Evolutionary conservation across 1,139 yeast species (phyloP).

Genomic region (Blastobotrys persicus): DNA sequence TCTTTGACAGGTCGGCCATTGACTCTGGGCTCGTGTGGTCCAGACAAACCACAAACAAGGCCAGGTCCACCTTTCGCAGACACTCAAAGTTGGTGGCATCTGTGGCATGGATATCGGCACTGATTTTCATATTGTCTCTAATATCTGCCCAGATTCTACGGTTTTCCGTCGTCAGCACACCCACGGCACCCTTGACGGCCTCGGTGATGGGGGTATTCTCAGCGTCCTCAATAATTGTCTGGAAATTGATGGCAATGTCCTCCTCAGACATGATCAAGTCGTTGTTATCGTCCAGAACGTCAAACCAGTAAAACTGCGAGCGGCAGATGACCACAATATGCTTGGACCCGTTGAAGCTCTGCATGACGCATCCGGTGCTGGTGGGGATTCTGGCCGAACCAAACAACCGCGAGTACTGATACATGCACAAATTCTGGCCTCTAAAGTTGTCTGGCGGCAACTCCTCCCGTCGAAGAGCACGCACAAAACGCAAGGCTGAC

Average conservation of each 20-base stretch:
- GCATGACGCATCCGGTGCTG: slow-evolving; percentile 77
- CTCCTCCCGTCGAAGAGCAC: slow-evolving; percentile 73
- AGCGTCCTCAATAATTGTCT: slow-evolving; percentile 73
- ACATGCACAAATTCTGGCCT: slow-evolving; percentile 76
- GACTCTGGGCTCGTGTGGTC: slow-evolving; percentile 73
- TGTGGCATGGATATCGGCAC: slow-evolving; percentile 37
- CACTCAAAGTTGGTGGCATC: slow-evolving; percentile 57
- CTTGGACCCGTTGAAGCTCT: slow-evolving; percentile 68
- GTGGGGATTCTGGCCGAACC: slow-evolving; percentile 88
- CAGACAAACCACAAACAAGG: slow-evolving; percentile 75
- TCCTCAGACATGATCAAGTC: slow-evolving; percentile 69
- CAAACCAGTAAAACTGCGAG: slow-evolving; percentile 92
- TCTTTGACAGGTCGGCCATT: slow-evolving; percentile 67
- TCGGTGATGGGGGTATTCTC: slow-evolving; percentile 57
- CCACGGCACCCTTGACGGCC: slow-evolving; percentile 79
- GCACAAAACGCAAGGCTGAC: slow-evolving; percentile 72
- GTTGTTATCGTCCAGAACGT: slow-evolving; percentile 71
- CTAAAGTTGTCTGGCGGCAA: slow-evolving; percentile 70
- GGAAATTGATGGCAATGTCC: slow-evolving; percentile 71
- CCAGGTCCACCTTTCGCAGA: slow-evolving; percentile 70
- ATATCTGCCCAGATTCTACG: slow-evolving; percentile 81
- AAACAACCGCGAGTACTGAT: slow-evolving; percentile 79
- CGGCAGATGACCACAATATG: slow-evolving; percentile 83
- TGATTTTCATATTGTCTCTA: slow-evolving; percentile 48
- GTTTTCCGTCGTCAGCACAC: slow-evolving; percentile 85